phyloP scores from a whole-genome alignment of 2,329 filamentous ascomycete species.

The Aspergillus thermomutatus region DNA sequence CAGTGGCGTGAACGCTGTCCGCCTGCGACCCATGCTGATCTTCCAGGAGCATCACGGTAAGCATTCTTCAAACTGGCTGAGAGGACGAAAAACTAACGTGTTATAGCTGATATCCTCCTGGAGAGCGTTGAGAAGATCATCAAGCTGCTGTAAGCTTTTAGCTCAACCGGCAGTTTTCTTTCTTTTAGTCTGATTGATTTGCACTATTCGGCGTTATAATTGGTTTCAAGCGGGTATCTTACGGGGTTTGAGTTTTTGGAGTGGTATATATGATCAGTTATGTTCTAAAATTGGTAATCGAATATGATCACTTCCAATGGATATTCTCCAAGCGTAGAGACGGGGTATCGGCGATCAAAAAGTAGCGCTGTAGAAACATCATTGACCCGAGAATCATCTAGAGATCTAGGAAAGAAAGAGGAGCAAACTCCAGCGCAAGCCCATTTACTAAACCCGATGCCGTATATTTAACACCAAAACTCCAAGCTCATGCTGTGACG shows the following conservation, averaged over 20 bases:
- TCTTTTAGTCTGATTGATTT: constrained; percentile 3
- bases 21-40: constrained; percentile 83
- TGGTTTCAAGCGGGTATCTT: constrained; percentile 10
- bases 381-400: neutral
- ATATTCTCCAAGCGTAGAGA: neutral
- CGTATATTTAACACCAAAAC: neutral
- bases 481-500: neutral
- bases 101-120: constrained; percentile 67
- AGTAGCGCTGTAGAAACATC: neutral
- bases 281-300: neutral
- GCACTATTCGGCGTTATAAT: constrained; percentile 13
- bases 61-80: constrained; percentile 8
- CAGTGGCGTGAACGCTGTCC: constrained; percentile 69
- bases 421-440: neutral
- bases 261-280: constrained; percentile 13
- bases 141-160: constrained; percentile 37
- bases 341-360: neutral
- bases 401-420: neutral
- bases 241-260: constrained; percentile 9
- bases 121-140: constrained; percentile 74
- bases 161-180: constrained; percentile 1
- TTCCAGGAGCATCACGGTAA: constrained; percentile 83
- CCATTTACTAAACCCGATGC: neutral
- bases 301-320: neutral
- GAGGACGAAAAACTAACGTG: constrained; percentile 15